phyloP scores from a whole-genome alignment of 345 rosid species.

The Mercurialis annua region DNA sequence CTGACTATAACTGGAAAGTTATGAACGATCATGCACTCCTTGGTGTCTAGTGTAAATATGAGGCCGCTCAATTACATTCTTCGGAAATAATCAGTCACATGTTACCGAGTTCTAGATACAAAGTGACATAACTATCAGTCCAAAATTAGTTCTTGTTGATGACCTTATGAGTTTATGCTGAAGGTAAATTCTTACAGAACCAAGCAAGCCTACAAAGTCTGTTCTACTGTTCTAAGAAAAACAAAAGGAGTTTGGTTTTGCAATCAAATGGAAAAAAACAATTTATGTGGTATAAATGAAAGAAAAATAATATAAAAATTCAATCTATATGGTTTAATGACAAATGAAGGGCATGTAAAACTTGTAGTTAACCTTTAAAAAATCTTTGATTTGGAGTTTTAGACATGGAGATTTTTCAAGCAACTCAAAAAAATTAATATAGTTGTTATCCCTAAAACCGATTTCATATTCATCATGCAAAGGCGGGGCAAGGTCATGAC shows the following conservation, averaged over 20 bases:
- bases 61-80: slow-evolving; percentile 4
- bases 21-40: background rate
- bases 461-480: too few species aligned
- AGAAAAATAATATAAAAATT: background rate
- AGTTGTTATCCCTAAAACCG: too few species aligned
- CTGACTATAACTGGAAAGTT: background rate
- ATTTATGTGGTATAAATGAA: too few species aligned
- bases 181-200: background rate
- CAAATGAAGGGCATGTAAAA: background rate
- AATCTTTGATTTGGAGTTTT: background rate
- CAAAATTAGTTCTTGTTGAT: background rate
- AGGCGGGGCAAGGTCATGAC: background rate
- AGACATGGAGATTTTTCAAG: background rate
- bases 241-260: background rate
- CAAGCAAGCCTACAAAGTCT: background rate
- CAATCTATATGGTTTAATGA: background rate
- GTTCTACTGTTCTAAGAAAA: background rate
- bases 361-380: background rate
- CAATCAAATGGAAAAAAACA: too few species aligned
- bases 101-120: background rate
- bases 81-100: background rate
- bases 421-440: background rate
- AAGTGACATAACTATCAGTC: background rate
- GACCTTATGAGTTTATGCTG: background rate
- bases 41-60: background rate